Base-by-base conservation (phyloP, 2,329 filamentous ascomycete species). In the Alternaria consortialis region DNA sequence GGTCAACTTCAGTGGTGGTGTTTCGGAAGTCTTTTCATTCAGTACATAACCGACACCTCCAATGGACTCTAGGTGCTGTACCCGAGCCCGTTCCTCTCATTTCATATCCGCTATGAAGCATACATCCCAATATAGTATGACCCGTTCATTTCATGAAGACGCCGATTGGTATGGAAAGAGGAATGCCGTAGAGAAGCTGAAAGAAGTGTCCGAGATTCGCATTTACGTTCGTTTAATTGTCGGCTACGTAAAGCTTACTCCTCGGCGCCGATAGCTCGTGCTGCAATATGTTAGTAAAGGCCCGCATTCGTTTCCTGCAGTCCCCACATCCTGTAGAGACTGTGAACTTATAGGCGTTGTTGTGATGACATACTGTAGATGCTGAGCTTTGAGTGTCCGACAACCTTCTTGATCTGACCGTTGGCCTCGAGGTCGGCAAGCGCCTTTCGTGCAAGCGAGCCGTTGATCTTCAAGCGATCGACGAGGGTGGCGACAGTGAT, bases 391-490 rank as follows among this genome's bases (percentile, higher is more conserved):
- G 90, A 94, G 89, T 99, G 96, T 74, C 88, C 89, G 74, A 98
- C 93, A 78, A 99, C 88, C 85, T 96, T 94, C 90, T 95, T 97
- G 87, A 99, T 99, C 84, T 93, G 88, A 78, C 94, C 95, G 89
- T 94, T 95, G 88, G 96, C 93, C 90, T 98, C 94, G 77, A 98
- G 88, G 81, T 98, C 94, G 81, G 86, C 86, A 74, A 98, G 87
- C 84, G 92, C 94, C 85, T 88, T 86, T 80, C 95, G 90, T 75
- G 95, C 95, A 80, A 99, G 87, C 77, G 93, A 97, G 81, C 95
- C 96, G 88, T 99, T 99, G 88, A 99, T 96, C 93, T 99, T 99
- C 84, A 99, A 90, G 85, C 95, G 90, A 86, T 99, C 95, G 89
- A 99, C 95, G 80, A 99, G 93, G 78, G 93, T 94, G 80, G 95